Evolutionary conservation across 331 rosid genomes (phyloP), one percentile per base, ranked within the genome.

Genomic region (Prunus yedoensis): DNA sequence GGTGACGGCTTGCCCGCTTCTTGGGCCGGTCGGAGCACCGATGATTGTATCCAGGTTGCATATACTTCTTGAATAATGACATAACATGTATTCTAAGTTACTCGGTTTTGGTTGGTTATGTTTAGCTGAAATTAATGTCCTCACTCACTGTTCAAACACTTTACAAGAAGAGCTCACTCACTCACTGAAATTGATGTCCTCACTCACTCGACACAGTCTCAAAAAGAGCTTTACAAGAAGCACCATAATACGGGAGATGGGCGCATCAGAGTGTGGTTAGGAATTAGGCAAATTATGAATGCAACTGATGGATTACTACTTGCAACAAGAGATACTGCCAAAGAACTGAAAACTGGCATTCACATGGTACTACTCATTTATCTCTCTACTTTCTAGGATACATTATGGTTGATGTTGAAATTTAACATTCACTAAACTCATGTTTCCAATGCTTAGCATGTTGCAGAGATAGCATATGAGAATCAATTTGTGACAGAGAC

Each of bases 401-500:
- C 38, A 32, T 32, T 32, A 4, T 32, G 35, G 35, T 32, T 14
- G 12, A 28, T 62, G 15, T 17, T 65, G 47, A 30, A 70, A 16
- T 59, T 50, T 74, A 59, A 49, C 47, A 54, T 62, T 43, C 18
- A 74, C 25, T 74, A 61, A 58, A 62, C 60, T 82, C 13, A 76
- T 58, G 35, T 68, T 78, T 70, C 74, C 20, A 25, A 70, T 72
- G 70, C 70, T 80, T 83, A 93, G 97, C 98, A 93, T 64, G 92
- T 93, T 83, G 92, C 97, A 72, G 98, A 91, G 90, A 91, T 93
- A 81, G 87, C 97, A 0, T 93, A 86, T 74, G 98, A 91, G 85
- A 93, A 93, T 78, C 86, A 87, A 66, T 75, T 86, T 67, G 97
- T 93, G 83, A 75, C 74, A 79, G 89, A 85, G 78, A 74, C 81